Evolutionary conservation across 176 grass and related monocot genomes (phyloP), one percentile per base, ranked within the genome.

Genomic region (Raddia guianensis): DNA sequence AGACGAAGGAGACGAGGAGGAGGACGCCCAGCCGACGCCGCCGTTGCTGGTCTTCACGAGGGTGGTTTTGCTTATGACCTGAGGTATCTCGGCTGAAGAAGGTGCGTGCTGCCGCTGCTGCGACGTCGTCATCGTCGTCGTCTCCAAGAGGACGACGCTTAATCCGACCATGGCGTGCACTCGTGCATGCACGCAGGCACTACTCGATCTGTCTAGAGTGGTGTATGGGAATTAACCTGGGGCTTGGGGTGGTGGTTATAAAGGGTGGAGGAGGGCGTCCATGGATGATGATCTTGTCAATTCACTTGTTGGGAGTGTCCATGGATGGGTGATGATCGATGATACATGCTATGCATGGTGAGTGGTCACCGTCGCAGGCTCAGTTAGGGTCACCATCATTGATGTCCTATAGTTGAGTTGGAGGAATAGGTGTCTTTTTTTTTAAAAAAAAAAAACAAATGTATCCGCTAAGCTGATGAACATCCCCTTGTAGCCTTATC

Each of bases 71-170:
- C 68, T 84, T 58, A 84, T n/a, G 32, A 79, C 54, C 7, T 68
- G 81, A 33, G 68, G 12, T 74, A 56, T 40, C 12, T 66, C 46
- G 1, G 60, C 3, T 0, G 37, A 44, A 33, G n/a, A 7, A 33
- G n/a, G 5, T 5, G 27, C 66, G 52, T 19, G 8, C 49, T 44
- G 11, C 72, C 15, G 20, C 5, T 48, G 46, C 75, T 16, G 15
- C 35, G 3, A 2, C 37, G 3, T 27, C 27, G 3, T 2, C 37
- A 1, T 1, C 6, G 74, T 0, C 12, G 51, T 19, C 35, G 56
- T 74, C 60, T 85, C 82, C 27, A 89, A 43, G 65, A 89, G 77
- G 15, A 85, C 65, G 15, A 85, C 57, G 63, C 82, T 59, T 2
- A 88, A 44, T 12, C 86, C 80, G 19, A 74, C 80, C 80, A 78